These are phyloP conservation scores for Ilex aquifolium DNA, from an alignment of 257 asterid species.

Conservation along the genomic window DNA sequence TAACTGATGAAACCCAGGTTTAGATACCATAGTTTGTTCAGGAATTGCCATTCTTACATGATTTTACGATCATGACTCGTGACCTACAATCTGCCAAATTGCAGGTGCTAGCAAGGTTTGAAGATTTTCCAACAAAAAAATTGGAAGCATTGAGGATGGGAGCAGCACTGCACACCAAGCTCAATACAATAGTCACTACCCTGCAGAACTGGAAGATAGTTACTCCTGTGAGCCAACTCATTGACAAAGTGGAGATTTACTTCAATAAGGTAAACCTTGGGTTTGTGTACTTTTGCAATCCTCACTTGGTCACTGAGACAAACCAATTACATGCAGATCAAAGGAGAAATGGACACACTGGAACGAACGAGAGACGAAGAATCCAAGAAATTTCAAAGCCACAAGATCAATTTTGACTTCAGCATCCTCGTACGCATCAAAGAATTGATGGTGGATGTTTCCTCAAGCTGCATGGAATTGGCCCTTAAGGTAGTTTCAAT, in stretches of 20 bases:
- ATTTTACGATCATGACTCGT: constrained; percentile 2
- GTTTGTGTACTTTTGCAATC: neutral
- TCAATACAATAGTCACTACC: constrained; percentile 43
- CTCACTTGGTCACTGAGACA: constrained; percentile 8
- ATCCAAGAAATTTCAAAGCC: constrained; percentile 54
- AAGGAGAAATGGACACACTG: constrained; percentile 66
- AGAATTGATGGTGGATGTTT: constrained; percentile 74
- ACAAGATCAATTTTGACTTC: constrained; percentile 73
- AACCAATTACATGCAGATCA: constrained; percentile 37
- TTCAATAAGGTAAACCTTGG: constrained; percentile 52
- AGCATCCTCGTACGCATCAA: constrained; percentile 69
- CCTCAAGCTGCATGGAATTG: constrained; percentile 78
- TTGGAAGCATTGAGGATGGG: constrained; percentile 87
- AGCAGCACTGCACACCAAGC: constrained; percentile 53
- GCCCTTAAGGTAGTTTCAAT: constrained; percentile 63
- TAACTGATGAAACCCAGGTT: constrained; percentile 82
- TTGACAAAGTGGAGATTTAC: constrained; percentile 65
- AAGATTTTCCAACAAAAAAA: constrained; percentile 73
- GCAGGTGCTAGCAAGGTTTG: constrained; percentile 80
- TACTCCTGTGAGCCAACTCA: constrained; percentile 46
- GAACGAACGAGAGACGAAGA: constrained; percentile 87
- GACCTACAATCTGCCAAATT: neutral
- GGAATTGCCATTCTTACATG: neutral
- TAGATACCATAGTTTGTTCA: neutral
- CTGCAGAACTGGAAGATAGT: constrained; percentile 50